Conservation (phyloP, 371 early-diverging fungal species). For the Gilbertella persicaria region DNA sequence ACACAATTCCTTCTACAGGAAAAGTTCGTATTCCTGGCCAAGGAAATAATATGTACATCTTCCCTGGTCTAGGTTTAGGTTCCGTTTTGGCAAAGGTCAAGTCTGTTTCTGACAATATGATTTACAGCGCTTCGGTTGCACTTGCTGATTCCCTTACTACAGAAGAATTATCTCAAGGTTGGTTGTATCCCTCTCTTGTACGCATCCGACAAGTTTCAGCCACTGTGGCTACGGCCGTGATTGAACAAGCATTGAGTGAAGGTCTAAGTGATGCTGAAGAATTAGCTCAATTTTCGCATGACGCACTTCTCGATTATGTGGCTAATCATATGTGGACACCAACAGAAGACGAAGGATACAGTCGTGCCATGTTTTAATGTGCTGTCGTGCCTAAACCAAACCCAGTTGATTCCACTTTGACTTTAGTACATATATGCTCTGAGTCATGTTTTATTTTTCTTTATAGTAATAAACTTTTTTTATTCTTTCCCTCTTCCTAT, state of each 20-base stretch:
- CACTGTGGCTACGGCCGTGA: slow-evolving; percentile 75
- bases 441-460: no score
- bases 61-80: slow-evolving; percentile 90
- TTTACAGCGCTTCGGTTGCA: slow-evolving; percentile 76
- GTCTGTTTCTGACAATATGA: slow-evolving; percentile 73
- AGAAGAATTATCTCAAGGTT: slow-evolving; percentile 63
- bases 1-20: slow-evolving; percentile 62
- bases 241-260: slow-evolving; percentile 62
- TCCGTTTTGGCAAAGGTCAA: slow-evolving; percentile 66
- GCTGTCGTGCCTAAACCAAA: no score
- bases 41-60: slow-evolving; percentile 92
- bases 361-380: no score
- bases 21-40: slow-evolving; percentile 74
- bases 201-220: slow-evolving; percentile 83
- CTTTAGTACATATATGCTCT: no score
- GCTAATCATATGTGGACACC: slow-evolving; percentile 18
- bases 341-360: not conserved
- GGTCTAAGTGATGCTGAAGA: slow-evolving; percentile 35
- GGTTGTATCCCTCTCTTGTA: slow-evolving; percentile 78
- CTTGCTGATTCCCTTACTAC: slow-evolving; percentile 71
- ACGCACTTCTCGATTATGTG: slow-evolving; percentile 14
- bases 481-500: no score
- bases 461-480: no score
- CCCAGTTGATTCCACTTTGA: no score
- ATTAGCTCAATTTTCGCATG: slow-evolving; percentile 3